Conservation (phyloP, 1,139 yeast genomes). For the Eremothecium coryli region DNA sequence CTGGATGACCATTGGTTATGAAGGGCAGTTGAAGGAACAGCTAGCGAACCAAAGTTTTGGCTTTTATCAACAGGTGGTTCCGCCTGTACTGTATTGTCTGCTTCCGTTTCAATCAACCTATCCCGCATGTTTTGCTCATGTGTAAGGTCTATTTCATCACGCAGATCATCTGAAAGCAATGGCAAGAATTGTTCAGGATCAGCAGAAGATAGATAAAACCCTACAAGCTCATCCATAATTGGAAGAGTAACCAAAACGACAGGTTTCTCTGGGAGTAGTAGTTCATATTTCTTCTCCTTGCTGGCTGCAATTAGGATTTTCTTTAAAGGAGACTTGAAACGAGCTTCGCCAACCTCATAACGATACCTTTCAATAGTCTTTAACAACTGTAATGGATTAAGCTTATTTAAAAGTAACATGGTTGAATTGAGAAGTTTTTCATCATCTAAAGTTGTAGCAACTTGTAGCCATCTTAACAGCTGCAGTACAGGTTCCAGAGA, state of each 20-base stretch:
- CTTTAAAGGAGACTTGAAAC: slow-evolving; percentile 35
- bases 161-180: slow-evolving; percentile 45
- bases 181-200: slow-evolving; percentile 46
- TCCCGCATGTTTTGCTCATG: slow-evolving; percentile 34
- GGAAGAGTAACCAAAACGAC: slow-evolving; percentile 41
- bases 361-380: slow-evolving; percentile 69
- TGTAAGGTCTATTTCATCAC: slow-evolving; percentile 58
- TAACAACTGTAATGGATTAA: slow-evolving; percentile 63
- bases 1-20: too few relatives aligned
- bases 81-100: not conserved
- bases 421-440: slow-evolving; percentile 52
- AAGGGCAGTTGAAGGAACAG: too few relatives aligned
- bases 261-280: slow-evolving; percentile 17
- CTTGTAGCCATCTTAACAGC: slow-evolving; percentile 82
- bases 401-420: slow-evolving; percentile 44
- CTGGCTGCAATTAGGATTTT: slow-evolving; percentile 35
- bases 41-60: too few relatives aligned
- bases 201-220: slow-evolving; percentile 52
- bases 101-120: slow-evolving; percentile 9
- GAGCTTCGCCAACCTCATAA: slow-evolving; percentile 73
- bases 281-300: slow-evolving; percentile 15
- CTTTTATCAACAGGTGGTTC: not conserved
- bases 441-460: slow-evolving; percentile 54
- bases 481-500: slow-evolving; percentile 72
- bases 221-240: slow-evolving; percentile 48